Evolutionary conservation across 208 protist species (phyloP), one percentile per base, ranked within the genome.

Genomic region (Trypanosomatidae sp.): DNA sequence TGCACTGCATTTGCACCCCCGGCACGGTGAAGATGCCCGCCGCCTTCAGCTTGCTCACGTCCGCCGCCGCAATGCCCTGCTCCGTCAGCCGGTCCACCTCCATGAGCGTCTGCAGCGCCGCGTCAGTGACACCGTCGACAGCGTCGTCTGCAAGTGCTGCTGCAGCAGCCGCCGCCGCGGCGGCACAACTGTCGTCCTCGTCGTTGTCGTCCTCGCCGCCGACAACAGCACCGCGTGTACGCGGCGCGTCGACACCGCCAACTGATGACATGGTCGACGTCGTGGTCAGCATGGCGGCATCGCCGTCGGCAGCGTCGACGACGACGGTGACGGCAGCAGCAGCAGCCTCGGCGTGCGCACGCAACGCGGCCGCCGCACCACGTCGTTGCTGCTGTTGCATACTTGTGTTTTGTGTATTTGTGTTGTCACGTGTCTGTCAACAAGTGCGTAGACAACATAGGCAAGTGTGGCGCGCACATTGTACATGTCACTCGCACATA

Each of bases 1-100:
- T 77, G 60, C 83, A 93, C 62, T 92, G 80, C 86, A 94, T 96
- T 33, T 88, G 73, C 43, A 95, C 74, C 4, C 88, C 88, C 16
- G 80, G 62, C 13, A 96, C 76, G 2, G 90, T 96, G 54, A 86
- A 91, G 53, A 94, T 88, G 35, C 86, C 86, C 5, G 78, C 90
- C 49, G 77, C 70, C 40, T 88, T 85, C 52, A 96, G 62, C 51
- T 96, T 96, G 0, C 66, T 58, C 40, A 96, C 72, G 54, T 96
- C 90, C 0, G 76, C 82, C 4, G 79, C 65, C 5, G 68, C 71
- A 23, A 96, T 92, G 41, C 90, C 90, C 42, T 86, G 66, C 51
- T 96, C 85, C 10, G 81, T 83, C 21, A 95, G 80, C 2, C 79
- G 80, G 37, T 95, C 88, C 41, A 93, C 78, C 53, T 92, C 88